Base-by-base conservation (phyloP, 768 basidiomycete genomes). In the Xerocomus spinulosus region DNA sequence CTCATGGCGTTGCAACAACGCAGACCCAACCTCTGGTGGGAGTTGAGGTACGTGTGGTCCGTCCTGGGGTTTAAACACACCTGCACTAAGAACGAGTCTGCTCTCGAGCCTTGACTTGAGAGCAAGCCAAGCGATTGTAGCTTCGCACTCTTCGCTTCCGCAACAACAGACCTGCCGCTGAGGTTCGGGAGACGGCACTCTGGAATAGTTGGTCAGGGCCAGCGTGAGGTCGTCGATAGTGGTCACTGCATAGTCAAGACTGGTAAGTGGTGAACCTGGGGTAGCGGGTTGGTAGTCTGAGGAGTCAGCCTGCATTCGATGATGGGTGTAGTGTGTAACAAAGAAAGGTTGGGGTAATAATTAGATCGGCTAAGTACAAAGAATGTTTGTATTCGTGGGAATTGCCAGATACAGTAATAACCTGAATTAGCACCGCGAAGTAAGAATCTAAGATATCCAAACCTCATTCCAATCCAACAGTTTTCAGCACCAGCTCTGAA, bases 1-100 rank as follows among this genome's bases (percentile, higher is more conserved):
- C 69, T 94, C 92, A 62, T 94, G 91, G 50, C 85, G 74, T 59
- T 87, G 82, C 40, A 96, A 67, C 39, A 96, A 69, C 4, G 93
- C 92, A 66, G 92, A 89, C 12, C 92, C 92, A 24, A 95, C 85
- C 75, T 94, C 92, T 92, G 48, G 37, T 9, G 41, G 20, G 48
- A 26, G 30, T 57, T 44, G 52, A 32, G 30, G 41, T 37, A 29
- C 24, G n/a, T 28, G n/a, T 21, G 20, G 37, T 29, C 18, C 43
- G n/a, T 15, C 24, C 13, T 35, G 50, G 38, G 30, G 26, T 42
- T 44, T 20, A 24, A 28, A 74, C 85, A 59, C 59, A 93, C 92
- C 91, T 59, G 90, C 92, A 63, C 91, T 91, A 46, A 95, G 74
- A 48, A 85, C 80, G 52, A 96, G 72, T 47, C 87, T 73, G 50